Base-by-base conservation (phyloP, 495 filamentous ascomycete species). In the Lasiosphaeria hispida region DNA sequence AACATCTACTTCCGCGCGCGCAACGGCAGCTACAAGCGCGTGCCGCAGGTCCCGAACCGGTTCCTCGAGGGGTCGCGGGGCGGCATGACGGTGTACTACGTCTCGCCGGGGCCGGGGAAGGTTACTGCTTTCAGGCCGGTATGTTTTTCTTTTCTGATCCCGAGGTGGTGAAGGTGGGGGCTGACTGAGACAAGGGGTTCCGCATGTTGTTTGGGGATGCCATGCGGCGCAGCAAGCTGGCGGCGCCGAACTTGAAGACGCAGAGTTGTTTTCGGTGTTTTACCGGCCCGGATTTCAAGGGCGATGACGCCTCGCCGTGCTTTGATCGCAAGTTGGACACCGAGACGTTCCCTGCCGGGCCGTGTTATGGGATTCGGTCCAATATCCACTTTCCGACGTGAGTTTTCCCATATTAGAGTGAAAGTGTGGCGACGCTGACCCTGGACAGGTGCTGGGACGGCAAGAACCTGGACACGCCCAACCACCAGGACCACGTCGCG, bases 321-420 rank as follows among this genome's bases (percentile, higher is more conserved):
- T 54, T 66, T 42, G 68, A 71, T 35, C 64, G 63, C 34, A 70
- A 74, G 37, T 57, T 72, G 35, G 75, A 78, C 59, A 70, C 70
- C 7, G 70, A 77, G 66, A 51, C 50, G 37, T 69, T 78, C 34
- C 75, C 75, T 7, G 63, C 40, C 30, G 71, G 66, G 44, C 56
- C 63, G 0, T 78, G 75, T 65, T 60, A 70, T 0, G 73, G 72
- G 18, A 80, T 81, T 55, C 75, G 77, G 48, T 75, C 77, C 23
- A 78, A 72, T 63, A 72, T 81, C 67, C 72, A 77, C 38, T 81
- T 81, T 59, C 78, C 78, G 3, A 74, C 79, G 66, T 81, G 78
- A 58, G 68, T 47, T 11, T 23, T 33, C 3, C 40, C 23, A n/a
- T n/a, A n/a, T n/a, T n/a, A n/a, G n/a, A n/a, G n/a, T n/a, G n/a